A percentile compares a stretch with the other conserved stretches of the same genome.
These are phyloP conservation scores for Neophaeococcomyces mojaviensis DNA, from an alignment of 2,329 filamentous ascomycete genomes.

Conservation along the genomic window DNA sequence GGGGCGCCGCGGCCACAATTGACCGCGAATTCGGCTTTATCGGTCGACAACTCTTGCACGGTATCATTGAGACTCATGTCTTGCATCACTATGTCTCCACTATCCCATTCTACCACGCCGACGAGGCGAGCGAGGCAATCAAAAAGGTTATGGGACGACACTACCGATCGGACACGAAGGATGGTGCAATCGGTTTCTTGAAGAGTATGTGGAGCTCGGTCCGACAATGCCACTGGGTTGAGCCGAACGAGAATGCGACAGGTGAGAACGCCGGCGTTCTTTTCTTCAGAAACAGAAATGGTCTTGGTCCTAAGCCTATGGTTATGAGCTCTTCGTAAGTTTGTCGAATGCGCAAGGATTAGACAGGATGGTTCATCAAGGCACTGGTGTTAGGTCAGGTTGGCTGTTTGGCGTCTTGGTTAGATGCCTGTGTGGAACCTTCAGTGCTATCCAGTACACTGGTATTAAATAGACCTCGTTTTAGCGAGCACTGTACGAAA, in stretches of 20 bases:
- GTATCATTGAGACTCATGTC: conserved; percentile 95
- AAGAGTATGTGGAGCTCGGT: conserved; percentile 71
- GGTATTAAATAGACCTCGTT: neutral
- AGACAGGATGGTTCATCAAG: no score
- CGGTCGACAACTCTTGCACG: conserved; percentile 82
- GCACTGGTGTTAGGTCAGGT: no score
- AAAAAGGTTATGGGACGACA: conserved; percentile 90
- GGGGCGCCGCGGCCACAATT: conserved; percentile 89
- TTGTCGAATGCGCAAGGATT: no score
- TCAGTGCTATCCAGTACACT: no score
- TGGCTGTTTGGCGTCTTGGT: no score
- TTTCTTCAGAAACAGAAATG: conserved; percentile 94
- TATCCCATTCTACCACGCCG: conserved; percentile 94
- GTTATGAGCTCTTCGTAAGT: conserved; percentile 1
- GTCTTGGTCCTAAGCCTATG: conserved; percentile 57
- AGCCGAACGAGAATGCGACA: conserved; percentile 73
- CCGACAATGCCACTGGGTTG: conserved; percentile 93
- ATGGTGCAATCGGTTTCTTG: conserved; percentile 75
- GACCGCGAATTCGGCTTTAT: conserved; percentile 97
- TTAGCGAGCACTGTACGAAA: no score
- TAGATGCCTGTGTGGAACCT: no score
- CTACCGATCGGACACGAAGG: conserved; percentile 77
- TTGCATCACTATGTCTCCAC: conserved; percentile 95
- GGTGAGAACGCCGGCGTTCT: conserved; percentile 77
- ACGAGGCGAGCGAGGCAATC: conserved; percentile 90